Evolutionary conservation across 805 yeast species (phyloP).

Genomic region (Ogataea populi-albae): DNA sequence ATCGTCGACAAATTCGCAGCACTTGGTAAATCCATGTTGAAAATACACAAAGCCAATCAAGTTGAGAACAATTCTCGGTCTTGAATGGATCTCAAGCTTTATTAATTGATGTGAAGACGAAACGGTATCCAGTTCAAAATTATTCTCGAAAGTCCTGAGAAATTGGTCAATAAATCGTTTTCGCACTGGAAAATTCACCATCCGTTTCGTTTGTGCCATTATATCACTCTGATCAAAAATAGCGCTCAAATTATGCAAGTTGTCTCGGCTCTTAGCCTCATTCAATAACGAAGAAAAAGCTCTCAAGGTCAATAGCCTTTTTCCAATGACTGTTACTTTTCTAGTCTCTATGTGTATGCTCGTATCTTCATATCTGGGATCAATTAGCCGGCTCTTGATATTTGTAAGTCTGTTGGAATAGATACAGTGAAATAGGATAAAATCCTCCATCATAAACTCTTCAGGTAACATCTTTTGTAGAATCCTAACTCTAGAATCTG

Average conservation of each 20-base stretch:
- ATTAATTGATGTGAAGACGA: conserved; percentile 7
- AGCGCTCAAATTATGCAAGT: too few species aligned
- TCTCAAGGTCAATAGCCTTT: conserved; percentile 5
- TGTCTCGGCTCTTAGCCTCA: conserved; percentile 8
- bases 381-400: conserved; percentile 12
- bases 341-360: conserved; percentile 9
- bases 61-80: conserved; percentile 22
- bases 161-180: conserved; percentile 25
- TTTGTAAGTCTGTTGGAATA: conserved; percentile 14
- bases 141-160: conserved; percentile 9
- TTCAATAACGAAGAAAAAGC: conserved; percentile 8
- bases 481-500: conserved; percentile 23
- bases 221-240: conserved; percentile 8
- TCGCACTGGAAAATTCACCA: conserved; percentile 10
- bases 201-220: not conserved
- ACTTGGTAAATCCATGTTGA: conserved; percentile 21
- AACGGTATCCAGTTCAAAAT: conserved; percentile 9
- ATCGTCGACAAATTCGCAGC: conserved; percentile 25
- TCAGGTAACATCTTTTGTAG: conserved; percentile 23
- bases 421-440: conserved; percentile 21
- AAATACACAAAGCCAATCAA: conserved; percentile 27
- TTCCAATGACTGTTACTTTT: conserved; percentile 10
- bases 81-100: conserved; percentile 17
- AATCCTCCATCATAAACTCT: conserved; percentile 19
- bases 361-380: conserved; percentile 2